Evolutionary conservation across 352 stramenopile species (phyloP).

Genomic region (Peronospora farinosa): DNA sequence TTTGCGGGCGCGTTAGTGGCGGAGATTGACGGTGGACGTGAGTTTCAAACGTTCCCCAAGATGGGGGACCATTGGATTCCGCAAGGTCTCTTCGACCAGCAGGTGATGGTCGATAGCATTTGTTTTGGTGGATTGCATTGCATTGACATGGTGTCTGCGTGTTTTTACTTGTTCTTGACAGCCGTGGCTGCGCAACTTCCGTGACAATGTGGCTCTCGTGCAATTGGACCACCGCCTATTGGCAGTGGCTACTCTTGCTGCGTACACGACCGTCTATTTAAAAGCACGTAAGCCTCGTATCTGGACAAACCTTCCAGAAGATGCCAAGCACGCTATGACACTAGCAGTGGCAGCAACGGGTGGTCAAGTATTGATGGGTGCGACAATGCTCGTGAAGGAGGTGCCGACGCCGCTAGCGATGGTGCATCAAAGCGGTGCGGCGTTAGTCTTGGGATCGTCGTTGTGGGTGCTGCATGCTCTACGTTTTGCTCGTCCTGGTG

Average conservation of each 20-base stretch:
- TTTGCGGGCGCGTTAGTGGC: conserved; percentile 71
- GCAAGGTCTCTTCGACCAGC: conserved; percentile 48
- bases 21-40: conserved; percentile 93
- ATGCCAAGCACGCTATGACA: conserved; percentile 50
- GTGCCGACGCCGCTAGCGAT: conserved; percentile 91
- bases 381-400: conserved; percentile 93
- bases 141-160: neutral
- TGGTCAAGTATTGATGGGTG: conserved; percentile 80
- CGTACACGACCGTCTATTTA: conserved; percentile 44
- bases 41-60: conserved; percentile 96
- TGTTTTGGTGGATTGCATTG: neutral
- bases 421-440: conserved; percentile 81
- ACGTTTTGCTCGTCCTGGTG: conserved; percentile 47
- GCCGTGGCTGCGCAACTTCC: conserved; percentile 83
- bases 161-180: neutral
- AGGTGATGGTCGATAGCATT: conserved; percentile 17
- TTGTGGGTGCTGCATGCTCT: conserved; percentile 62
- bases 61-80: conserved; percentile 90
- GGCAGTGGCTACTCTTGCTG: conserved; percentile 75
- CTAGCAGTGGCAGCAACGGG: conserved; percentile 46
- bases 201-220: conserved; percentile 95
- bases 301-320: conserved; percentile 63
- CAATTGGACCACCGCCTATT: conserved; percentile 95
- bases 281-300: conserved; percentile 52
- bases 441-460: conserved; percentile 50